A percentile compares a stretch with the other conserved stretches of the same genome.
Conservation (phyloP, 805 yeast genomes). For the Diddensiella transvaalensis region DNA sequence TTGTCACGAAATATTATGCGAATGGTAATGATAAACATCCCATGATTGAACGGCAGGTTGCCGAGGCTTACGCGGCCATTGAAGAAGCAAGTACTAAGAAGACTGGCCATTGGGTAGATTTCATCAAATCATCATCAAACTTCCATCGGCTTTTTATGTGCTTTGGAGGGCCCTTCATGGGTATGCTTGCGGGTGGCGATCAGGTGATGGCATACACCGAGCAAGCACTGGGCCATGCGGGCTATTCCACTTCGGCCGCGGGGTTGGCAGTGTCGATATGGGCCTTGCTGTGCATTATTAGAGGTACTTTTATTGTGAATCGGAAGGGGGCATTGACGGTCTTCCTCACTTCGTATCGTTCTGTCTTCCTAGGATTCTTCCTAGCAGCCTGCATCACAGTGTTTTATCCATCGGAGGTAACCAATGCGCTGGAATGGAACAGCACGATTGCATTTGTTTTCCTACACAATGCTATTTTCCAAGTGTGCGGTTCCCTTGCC, state of each 20-base stretch:
- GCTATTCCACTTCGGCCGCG: background rate
- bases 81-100: slow-evolving; percentile 9
- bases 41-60: slow-evolving; percentile 10
- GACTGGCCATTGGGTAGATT: slow-evolving; percentile 9
- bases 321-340: background rate
- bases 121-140: slow-evolving; percentile 8
- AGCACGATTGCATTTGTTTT: background rate
- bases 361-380: background rate
- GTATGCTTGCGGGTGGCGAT: slow-evolving; percentile 10
- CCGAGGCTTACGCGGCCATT: slow-evolving; percentile 9
- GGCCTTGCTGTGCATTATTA: background rate
- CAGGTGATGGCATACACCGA: background rate
- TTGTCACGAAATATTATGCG: slow-evolving; percentile 33
- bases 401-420: background rate
- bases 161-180: slow-evolving; percentile 9
- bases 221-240: background rate
- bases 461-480: slow-evolving; percentile 1
- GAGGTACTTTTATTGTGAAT: background rate
- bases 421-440: background rate
- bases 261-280: background rate
- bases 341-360: background rate
- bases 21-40: slow-evolving; percentile 17
- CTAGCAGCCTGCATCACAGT: background rate
- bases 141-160: slow-evolving; percentile 8
- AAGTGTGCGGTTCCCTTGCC: background rate